These are phyloP conservation scores for Fusarium keratoplasticum DNA, from an alignment of 2,329 filamentous ascomycete genomes.

Conservation along the genomic window DNA sequence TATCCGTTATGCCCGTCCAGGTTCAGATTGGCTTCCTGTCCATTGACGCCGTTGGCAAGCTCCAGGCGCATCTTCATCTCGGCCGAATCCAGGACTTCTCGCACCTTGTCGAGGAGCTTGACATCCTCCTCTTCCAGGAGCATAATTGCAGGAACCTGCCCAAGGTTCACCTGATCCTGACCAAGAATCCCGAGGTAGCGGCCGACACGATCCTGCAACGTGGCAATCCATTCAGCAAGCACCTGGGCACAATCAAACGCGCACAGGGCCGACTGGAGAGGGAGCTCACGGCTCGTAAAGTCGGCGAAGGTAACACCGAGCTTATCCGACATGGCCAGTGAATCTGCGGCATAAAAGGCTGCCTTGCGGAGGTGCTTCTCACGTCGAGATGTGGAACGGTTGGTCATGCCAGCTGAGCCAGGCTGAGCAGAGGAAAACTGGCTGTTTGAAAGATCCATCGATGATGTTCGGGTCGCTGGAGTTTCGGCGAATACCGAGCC, in stretches of 20 bases:
- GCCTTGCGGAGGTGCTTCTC: slow-evolving; percentile 92
- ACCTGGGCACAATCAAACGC: slow-evolving; percentile 95
- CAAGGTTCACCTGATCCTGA: slow-evolving; percentile 81
- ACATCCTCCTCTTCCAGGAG: slow-evolving; percentile 92
- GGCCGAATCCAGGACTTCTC: slow-evolving; percentile 79
- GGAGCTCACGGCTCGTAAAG: slow-evolving; percentile 84
- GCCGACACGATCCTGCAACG: slow-evolving; percentile 93
- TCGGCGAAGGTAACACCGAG: slow-evolving; percentile 88
- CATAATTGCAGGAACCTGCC: slow-evolving; percentile 87
- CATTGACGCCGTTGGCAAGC: slow-evolving; percentile 59
- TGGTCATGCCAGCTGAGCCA: slow-evolving; percentile 45
- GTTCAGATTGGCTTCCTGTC: slow-evolving; percentile 63
- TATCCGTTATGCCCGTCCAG: slow-evolving; percentile 77
- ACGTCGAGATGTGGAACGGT: slow-evolving; percentile 71
- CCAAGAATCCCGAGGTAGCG: slow-evolving; percentile 89
- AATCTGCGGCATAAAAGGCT: slow-evolving; percentile 95
- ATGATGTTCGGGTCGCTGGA: slow-evolving; percentile 61
- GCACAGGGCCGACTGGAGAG: slow-evolving; percentile 91
- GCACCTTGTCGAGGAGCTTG: slow-evolving; percentile 84
- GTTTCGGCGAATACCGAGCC: slow-evolving; percentile 63
- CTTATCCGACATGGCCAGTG: slow-evolving; percentile 87
- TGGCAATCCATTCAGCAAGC: slow-evolving; percentile 92
- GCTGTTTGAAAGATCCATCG: slow-evolving; percentile 58
- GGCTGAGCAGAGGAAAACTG: slow-evolving; percentile 49
- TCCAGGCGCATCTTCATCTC: slow-evolving; percentile 81